Percentiles rank a stretch among this genome's conserved stretches.
Evolutionary conservation across 805 yeast genomes (phyloP).

Genomic region (Kodamaea neixiangensis): DNA sequence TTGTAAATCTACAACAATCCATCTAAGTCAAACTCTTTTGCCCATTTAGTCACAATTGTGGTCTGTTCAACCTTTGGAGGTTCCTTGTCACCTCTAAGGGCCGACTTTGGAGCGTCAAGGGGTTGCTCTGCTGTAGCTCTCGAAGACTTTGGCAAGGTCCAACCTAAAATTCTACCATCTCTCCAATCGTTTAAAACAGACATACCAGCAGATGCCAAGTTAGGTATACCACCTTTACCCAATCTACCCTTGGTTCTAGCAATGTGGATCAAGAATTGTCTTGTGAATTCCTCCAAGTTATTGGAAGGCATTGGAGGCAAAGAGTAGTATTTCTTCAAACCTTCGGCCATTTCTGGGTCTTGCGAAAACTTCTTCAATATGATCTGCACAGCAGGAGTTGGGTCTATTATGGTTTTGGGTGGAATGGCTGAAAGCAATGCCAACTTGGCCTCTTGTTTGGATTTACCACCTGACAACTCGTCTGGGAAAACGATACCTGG

Average conservation of each 20-base stretch:
- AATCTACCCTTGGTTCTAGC: constrained; percentile 92
- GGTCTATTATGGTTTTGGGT: constrained; percentile 81
- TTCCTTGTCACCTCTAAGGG: constrained; percentile 44
- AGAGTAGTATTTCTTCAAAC: constrained; percentile 70
- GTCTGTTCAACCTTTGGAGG: constrained; percentile 62
- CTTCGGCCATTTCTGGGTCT: constrained; percentile 73
- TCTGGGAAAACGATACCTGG: constrained; percentile 98
- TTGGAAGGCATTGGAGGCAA: constrained; percentile 77
- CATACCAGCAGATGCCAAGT: constrained; percentile 79
- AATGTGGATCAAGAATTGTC: constrained; percentile 85
- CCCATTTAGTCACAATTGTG: constrained; percentile 85
- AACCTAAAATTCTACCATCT: constrained; percentile 90
- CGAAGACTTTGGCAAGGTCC: constrained; percentile 73
- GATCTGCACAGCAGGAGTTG: constrained; percentile 75
- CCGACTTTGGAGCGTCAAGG: constrained; percentile 35
- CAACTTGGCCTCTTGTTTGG: constrained; percentile 76
- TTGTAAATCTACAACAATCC: constrained; percentile 51
- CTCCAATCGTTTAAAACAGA: constrained; percentile 92
- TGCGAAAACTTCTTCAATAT: constrained; percentile 76
- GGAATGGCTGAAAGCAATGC: constrained; percentile 88
- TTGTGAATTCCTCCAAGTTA: constrained; percentile 75
- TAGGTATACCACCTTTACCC: constrained; percentile 92
- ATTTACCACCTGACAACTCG: constrained; percentile 39
- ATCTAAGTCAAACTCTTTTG: constrained; percentile 91
- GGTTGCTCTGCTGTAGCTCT: constrained; percentile 34